Evolutionary conservation across 169 alveolate species (phyloP), one percentile per base, ranked within the genome.

Genomic region (Cryptosporidium parvum): DNA sequence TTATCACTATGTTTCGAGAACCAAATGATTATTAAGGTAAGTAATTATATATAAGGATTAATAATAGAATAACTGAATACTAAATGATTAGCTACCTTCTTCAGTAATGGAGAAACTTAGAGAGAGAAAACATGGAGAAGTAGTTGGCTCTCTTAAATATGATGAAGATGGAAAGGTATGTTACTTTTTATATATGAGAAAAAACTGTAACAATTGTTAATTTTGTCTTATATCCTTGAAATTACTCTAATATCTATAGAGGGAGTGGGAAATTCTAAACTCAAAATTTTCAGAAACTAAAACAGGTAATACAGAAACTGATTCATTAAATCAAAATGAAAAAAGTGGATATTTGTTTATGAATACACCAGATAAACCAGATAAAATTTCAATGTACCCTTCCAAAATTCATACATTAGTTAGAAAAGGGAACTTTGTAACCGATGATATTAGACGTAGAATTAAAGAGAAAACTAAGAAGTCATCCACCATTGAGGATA

Each of bases 151-250:
- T 37, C 68, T 80, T 12, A 62, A 35, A 14, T 62, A 42, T 42
- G 68, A 80, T 80, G 68, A 65, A 39, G 75, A 80, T 61, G 89
- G 89, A 62, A 21, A 62, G 68, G 89, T 80, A 80, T 2, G 89
- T 39, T 18, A 3, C n/a, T 21, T 42, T 80, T 23, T 26, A 1
- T 21, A 35, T 62, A 0, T 26, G 21, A 71, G 48, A 42, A 42
- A 9, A 42, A 42, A 9, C 16, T 9, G 67, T 42, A 7, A n/a
- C 18, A 16, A 29, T 45, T 23, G 52, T 16, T 44, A 16, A 23
- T n/a, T 14, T 51, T 12, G 0, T 18, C 18, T 45, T 6, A 71
- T 71, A 26, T 71, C 3, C 9, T 39, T 71, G n/a, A 56, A 23
- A 56, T 10, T 26, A 2, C 4, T n/a, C 0, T n/a, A 56, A 56